Percentiles rank a stretch among this genome's conserved stretches.
phyloP scores from a whole-genome alignment of 2,329 filamentous ascomycete species.

The Amauroascus niger region DNA sequence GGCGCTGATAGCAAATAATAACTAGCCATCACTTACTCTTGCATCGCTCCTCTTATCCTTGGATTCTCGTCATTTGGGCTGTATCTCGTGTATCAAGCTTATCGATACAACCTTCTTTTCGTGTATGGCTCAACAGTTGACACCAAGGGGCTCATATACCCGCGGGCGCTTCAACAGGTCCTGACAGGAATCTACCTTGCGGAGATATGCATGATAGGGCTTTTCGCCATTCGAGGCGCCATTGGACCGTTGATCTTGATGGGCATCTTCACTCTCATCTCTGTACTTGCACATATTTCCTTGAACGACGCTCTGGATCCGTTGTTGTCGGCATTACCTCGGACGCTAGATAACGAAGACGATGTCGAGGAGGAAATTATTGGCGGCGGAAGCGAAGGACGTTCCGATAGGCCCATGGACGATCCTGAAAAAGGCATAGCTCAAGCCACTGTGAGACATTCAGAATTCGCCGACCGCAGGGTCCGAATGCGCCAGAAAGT shows the following conservation, averaged over 20 bases:
- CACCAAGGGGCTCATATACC: constrained; percentile 81
- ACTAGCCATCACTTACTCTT: constrained; percentile 75
- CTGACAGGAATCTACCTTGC: constrained; percentile 76
- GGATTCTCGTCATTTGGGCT: constrained; percentile 72
- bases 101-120: constrained; percentile 83
- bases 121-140: constrained; percentile 73
- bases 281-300: constrained; percentile 60
- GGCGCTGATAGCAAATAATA: constrained; percentile 8
- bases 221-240: constrained; percentile 60
- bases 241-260: constrained; percentile 65
- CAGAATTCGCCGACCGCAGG: constrained; percentile 12
- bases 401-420: not conserved
- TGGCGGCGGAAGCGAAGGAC: not conserved
- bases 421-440: not conserved
- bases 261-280: constrained; percentile 64
- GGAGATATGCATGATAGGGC: constrained; percentile 71
- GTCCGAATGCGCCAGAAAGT: constrained; percentile 13
- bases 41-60: constrained; percentile 75
- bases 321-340: constrained; percentile 57
- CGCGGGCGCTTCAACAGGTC: constrained; percentile 73
- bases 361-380: constrained; percentile 10
- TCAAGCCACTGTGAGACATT: not conserved
- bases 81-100: constrained; percentile 72
- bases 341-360: constrained; percentile 49
- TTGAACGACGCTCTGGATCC: constrained; percentile 39